Base-by-base conservation (phyloP, 2,329 filamentous ascomycete genomes). In the Talaromyces rugulosus region DNA sequence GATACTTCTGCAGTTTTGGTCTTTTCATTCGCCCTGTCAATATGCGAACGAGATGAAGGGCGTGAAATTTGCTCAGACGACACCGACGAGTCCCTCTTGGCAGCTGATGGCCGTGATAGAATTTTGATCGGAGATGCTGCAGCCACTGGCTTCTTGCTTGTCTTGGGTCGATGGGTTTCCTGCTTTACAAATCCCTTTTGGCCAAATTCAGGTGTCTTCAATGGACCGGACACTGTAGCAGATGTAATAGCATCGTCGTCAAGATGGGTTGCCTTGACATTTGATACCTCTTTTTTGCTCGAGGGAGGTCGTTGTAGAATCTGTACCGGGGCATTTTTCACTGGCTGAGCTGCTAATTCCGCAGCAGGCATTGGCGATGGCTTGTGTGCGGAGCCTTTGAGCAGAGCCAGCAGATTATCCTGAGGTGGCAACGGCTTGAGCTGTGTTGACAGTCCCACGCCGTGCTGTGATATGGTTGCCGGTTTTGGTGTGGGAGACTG, bases 331-430 rank as follows among this genome's bases (percentile, higher is more conserved):
- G 60, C 64, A 5, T 73, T 72, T 14, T 77, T 75, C 27, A 71
- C 72, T n/a, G 78, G 74, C 18, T 78, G 75, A 18, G 76, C 80
- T 42, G 79, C 77, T 18, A 83, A 66, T 65, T 83, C 81, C 8
- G 72, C 80, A 40, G 77, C 78, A 52, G 70, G 68, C n/a, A 60
- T 60, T 56, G 65, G 64, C 36, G 50, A 59, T 52, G 16, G 64
- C 61, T 30, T 54, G 5, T 51, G 36, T n/a, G 58, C 42, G 31
- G 70, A 64, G 1, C 67, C 70, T 59, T 72, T 73, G 36, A 78
- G 65, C 47, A 77, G 66, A 63, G 67, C 71, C 58, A 77, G 60
- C 28, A 78, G 67, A 60, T 72, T 69, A 56, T 75, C 74, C 62
- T 78, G 75, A 50, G 78, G 77, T 30, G 73, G 70, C 51, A 75